Conservation (phyloP, 2,329 filamentous ascomycete genomes). For the Hypoxylon sp. region DNA sequence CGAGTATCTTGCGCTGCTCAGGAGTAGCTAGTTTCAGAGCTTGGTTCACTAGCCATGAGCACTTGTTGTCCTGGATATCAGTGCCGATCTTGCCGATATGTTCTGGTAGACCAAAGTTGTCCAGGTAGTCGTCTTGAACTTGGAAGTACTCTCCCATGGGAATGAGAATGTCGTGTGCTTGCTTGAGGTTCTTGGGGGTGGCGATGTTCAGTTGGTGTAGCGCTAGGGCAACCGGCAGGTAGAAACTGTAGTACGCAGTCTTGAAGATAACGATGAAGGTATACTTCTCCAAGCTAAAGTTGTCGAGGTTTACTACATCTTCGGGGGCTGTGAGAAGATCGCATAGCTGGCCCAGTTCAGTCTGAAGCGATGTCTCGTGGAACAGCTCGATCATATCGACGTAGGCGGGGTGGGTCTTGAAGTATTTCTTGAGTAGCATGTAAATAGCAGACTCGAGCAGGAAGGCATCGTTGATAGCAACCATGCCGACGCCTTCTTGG, state of each 20-base stretch:
- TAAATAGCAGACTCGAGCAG: constrained; percentile 95
- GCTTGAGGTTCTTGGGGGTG: constrained; percentile 89
- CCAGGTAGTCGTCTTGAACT: constrained; percentile 98
- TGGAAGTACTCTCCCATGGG: constrained; percentile 99
- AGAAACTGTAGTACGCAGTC: constrained; percentile 99
- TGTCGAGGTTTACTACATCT: constrained; percentile 91
- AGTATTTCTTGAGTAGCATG: constrained; percentile 91
- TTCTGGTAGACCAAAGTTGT: constrained; percentile 94
- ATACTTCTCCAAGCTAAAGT: constrained; percentile 97
- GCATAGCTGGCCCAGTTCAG: constrained; percentile 93
- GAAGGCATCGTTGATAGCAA: constrained; percentile 98
- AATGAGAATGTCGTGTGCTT: constrained; percentile 91
- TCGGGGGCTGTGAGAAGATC: constrained; percentile 97
- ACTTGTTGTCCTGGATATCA: constrained; percentile 99
- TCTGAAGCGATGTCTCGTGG: constrained; percentile 94
- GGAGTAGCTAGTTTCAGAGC: constrained; percentile 84
- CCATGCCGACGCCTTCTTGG: constrained; percentile 88
- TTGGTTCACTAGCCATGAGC: constrained; percentile 98
- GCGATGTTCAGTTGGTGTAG: constrained; percentile 88
- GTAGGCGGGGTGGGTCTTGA: constrained; percentile 88
- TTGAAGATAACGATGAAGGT: constrained; percentile 99
- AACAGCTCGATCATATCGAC: constrained; percentile 95
- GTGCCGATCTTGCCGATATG: constrained; percentile 99
- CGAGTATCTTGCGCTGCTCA: constrained; percentile 89
- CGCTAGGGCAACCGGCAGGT: constrained; percentile 93